Conservation (phyloP, 352 stramenopile species). For the Phytophthora palmivora region DNA sequence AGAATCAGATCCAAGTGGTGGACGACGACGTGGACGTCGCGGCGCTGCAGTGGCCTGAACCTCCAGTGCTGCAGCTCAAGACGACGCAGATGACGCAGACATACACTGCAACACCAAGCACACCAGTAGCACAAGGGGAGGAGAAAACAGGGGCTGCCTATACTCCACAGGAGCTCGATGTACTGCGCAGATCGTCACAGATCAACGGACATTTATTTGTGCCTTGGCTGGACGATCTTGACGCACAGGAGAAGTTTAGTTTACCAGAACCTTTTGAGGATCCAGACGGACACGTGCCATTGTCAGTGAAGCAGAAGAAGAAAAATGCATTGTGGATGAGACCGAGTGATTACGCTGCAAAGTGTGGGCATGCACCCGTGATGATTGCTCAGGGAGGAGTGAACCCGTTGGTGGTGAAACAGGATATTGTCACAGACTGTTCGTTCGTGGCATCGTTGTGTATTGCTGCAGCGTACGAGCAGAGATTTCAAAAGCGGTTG, state of each 20-base stretch:
- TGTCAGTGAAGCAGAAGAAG: constrained; percentile 76
- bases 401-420: constrained; percentile 80
- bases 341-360: constrained; percentile 59
- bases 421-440: constrained; percentile 93
- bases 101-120: constrained; percentile 13
- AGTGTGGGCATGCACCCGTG: constrained; percentile 57
- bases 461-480: constrained; percentile 92
- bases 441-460: constrained; percentile 94
- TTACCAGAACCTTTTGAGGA: constrained; percentile 65
- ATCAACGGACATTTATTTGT: constrained; percentile 89
- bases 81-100: constrained; percentile 19
- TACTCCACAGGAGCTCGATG: constrained; percentile 70
- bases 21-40: constrained; percentile 9
- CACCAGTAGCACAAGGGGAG: constrained; percentile 2
- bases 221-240: constrained; percentile 78
- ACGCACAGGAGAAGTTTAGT: constrained; percentile 65
- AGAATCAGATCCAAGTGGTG: constrained; percentile 12
- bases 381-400: constrained; percentile 72
- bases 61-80: constrained; percentile 33
- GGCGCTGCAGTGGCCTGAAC: constrained; percentile 53
- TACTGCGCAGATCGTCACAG: constrained; percentile 79
- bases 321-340: constrained; percentile 74
- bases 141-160: constrained; percentile 43
- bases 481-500: constrained; percentile 89
- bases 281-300: constrained; percentile 65